These are phyloP conservation scores for Multifurca ochricompacta DNA, from an alignment of 768 basidiomycete species.

Conservation along the genomic window DNA sequence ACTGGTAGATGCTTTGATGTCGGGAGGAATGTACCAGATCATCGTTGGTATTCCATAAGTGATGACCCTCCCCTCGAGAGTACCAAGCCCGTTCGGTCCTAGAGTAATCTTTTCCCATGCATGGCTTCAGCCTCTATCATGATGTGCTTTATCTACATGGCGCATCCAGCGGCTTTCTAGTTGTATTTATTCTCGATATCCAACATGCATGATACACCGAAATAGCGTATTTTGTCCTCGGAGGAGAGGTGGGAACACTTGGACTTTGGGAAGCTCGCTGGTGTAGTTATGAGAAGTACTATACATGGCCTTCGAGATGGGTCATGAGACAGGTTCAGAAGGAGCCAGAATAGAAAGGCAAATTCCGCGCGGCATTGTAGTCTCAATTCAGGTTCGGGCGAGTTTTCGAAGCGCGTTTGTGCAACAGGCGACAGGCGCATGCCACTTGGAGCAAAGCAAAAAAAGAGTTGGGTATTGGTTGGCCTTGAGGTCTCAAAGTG, in stretches of 20 bases:
- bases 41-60: not conserved
- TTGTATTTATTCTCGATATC: conserved; percentile 2
- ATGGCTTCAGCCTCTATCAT: not conserved
- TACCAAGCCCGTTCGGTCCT: not conserved
- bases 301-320: not conserved
- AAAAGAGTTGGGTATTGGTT: not conserved
- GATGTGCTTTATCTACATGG: not conserved
- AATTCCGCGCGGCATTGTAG: conserved; percentile 5
- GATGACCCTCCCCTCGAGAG: not conserved
- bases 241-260: not conserved
- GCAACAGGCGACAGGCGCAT: not conserved
- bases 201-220: not conserved
- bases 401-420: not conserved
- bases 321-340: conserved; percentile 10
- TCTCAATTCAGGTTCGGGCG: not conserved
- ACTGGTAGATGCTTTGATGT: conserved; percentile 20
- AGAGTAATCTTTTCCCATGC: not conserved
- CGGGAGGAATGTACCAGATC: not conserved
- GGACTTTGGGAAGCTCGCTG: not conserved
- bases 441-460: not conserved
- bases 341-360: not conserved
- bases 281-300: not conserved
- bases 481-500: conserved; percentile 10
- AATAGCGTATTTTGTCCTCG: conserved; percentile 1
- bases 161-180: not conserved